Evolutionary conservation across 2,329 filamentous ascomycete species (phyloP), one percentile per base, ranked within the genome.

Genomic region (Magnaporthales sp.): DNA sequence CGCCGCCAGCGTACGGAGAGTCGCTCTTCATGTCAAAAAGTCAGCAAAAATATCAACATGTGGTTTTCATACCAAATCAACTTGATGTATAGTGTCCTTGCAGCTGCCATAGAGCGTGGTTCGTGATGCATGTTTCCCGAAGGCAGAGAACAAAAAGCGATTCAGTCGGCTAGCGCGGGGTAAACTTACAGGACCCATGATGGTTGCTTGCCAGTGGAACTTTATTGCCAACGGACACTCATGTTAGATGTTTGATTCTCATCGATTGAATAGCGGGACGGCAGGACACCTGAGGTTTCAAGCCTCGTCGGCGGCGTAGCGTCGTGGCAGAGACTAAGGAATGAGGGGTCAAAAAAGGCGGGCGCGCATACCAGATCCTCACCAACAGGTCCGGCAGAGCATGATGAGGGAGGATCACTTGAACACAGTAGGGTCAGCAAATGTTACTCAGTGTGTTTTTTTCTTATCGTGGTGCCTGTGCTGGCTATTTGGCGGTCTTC

Each of bases 131-230:
- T 1, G 9, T 1, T 27, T 6, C 15, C 22, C 54, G 26, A 1
- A 58, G 22, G 54, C 8, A 11, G 26, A 58, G 22, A 22, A 51
- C 54, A 10, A 27, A 11, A 27, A 58, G n/a, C 24, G 54, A 58
- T 8, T 58, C 54, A 58, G 54, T 27, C n/a, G 22, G 54, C 54
- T 27, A 58, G 24, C 63, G 67, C 69, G 62, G 63, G 15, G 70
- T 69, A 68, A 73, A 88, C 92, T 88, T 89, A 96, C 92, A 79
- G 95, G 95, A 81, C 95, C 95, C 95, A 99, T 99, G 79, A 99
- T 99, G 66, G 95, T 99, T 76, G 95, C 95, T 89, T 99, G 95
- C 95, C 95, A 99, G 89, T 98, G 95, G 79, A 99, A 99, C 94
- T 99, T 74, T 74, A 63, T 63, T 68, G 11, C 13, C 10, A 54